A percentile compares a stretch with the other conserved stretches of the same genome.
Conservation (phyloP, 306 rosid species). For the Lithocarpus polystachyus region DNA sequence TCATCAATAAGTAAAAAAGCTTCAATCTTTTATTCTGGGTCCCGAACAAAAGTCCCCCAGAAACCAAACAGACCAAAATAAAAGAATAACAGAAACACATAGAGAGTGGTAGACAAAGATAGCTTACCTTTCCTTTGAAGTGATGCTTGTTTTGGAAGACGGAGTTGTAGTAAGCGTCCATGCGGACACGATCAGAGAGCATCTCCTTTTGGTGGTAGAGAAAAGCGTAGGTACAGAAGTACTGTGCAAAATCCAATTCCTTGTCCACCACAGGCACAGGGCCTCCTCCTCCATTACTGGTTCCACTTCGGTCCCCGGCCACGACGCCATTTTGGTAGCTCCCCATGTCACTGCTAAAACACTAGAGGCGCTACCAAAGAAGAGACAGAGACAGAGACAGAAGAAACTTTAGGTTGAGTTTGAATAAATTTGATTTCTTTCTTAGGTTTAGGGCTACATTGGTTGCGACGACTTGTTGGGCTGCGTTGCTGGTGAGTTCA, state of each 20-base stretch:
- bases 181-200: slow-evolving; percentile 99
- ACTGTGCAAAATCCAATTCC: slow-evolving; percentile 79
- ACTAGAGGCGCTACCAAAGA: background rate
- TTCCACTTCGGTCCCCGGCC: slow-evolving; percentile 24
- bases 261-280: slow-evolving; percentile 47
- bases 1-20: background rate
- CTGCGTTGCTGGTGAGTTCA: no score
- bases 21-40: background rate
- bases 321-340: slow-evolving; percentile 48
- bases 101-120: background rate
- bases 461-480: no score
- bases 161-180: slow-evolving; percentile 89
- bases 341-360: slow-evolving; percentile 49
- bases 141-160: slow-evolving; percentile 79
- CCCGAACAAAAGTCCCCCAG: background rate
- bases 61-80: background rate
- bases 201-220: slow-evolving; percentile 97
- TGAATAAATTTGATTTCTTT: no score
- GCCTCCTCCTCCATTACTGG: no score
- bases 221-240: slow-evolving; percentile 91
- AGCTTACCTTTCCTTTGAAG: slow-evolving; percentile 69
- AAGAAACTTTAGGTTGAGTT: background rate
- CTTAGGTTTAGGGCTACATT: no score
- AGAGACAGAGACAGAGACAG: background rate
- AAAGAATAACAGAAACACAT: background rate